Percentiles rank a stretch among this genome's conserved stretches.
Conservation (phyloP, 108 stramenopile species). For the Cyclotella choctawhatcheeana region DNA sequence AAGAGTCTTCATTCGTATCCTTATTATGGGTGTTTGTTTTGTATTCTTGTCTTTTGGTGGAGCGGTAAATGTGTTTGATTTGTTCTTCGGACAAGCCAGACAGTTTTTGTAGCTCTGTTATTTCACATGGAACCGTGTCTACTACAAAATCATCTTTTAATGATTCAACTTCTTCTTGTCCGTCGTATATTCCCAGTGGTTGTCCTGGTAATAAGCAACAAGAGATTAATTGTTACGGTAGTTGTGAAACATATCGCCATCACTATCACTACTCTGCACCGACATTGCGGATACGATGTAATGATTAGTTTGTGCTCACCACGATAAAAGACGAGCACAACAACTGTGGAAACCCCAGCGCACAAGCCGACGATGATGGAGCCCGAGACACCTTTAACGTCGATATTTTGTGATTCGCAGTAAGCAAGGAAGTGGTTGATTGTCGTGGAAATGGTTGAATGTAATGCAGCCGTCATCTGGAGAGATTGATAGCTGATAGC, state of each 20-base stretch:
- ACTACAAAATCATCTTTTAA: too few species aligned
- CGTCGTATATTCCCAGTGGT: neutral
- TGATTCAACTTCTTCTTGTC: neutral
- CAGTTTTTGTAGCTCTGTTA: neutral
- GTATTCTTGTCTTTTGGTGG: neutral
- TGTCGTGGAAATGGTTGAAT: neutral
- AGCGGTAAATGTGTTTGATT: neutral
- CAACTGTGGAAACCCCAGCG: neutral
- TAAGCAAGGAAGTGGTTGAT: slow-evolving; percentile 1
- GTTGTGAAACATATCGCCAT: neutral
- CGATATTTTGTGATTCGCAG: slow-evolving; percentile 10
- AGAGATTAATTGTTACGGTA: too few species aligned
- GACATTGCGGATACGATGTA: too few species aligned
- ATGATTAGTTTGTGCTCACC: neutral
- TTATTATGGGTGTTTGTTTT: neutral
- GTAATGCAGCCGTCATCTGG: neutral
- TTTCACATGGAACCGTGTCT: neutral
- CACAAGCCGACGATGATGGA: neutral
- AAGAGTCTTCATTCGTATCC: neutral
- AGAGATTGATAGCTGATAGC: too few species aligned
- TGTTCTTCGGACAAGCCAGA: neutral
- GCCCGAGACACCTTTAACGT: neutral
- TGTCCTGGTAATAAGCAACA: too few species aligned
- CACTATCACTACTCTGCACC: neutral
- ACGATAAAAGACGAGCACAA: neutral